Evolutionary conservation across 1,284 basidiomycete species (phyloP), one percentile per base, ranked within the genome.

Genomic region (Dichomitus squalens): DNA sequence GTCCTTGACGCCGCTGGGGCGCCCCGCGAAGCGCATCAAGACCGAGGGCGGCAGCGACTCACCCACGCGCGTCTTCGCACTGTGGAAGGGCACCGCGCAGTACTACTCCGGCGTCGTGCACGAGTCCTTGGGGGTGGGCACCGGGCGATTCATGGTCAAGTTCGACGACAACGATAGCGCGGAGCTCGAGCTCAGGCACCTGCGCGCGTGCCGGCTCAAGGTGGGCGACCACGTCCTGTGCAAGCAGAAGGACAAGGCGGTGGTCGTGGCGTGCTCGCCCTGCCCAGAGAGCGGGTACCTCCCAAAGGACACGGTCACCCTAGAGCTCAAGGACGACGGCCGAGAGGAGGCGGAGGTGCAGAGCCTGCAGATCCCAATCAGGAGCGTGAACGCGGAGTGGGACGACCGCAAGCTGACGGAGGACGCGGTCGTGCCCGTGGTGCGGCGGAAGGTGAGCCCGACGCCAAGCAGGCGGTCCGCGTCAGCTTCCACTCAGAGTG

Each of bases 41-140:
- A 57, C 64, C 7, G 60, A 44, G 2, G 20, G 53, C 36, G 40
- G 23, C 21, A 18, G 14, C 49, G 49, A 25, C 44, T 61, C 67
- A n/a, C 61, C 72, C 16, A 81, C 85, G 12, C 82, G 82, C 2
- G 86, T 92, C 14, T 85, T 89, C 62, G 89, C 86, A 1, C 66
- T 86, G 9, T 90, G 87, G 86, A 82, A 77, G 60, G 68, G 72
- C 44, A 81, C 85, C 55, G 80, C 78, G 1, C 76, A 81, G 59
- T 92, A 81, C 70, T 91, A 87, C 65, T 68, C 85, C 4, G 90
- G 87, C 9, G 75, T 73, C 25, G 75, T 89, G 7, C 64, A 83
- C 57, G 73, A 77, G 20, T 61, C 64, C 1, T 69, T 60, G 23
- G 44, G 44, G n/a, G n/a, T 12, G 27, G 29, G 44, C 18, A 18